Evolutionary conservation across 2,329 filamentous ascomycete genomes (phyloP), one percentile per base, ranked within the genome.

Genomic region (Venturia asperata): DNA sequence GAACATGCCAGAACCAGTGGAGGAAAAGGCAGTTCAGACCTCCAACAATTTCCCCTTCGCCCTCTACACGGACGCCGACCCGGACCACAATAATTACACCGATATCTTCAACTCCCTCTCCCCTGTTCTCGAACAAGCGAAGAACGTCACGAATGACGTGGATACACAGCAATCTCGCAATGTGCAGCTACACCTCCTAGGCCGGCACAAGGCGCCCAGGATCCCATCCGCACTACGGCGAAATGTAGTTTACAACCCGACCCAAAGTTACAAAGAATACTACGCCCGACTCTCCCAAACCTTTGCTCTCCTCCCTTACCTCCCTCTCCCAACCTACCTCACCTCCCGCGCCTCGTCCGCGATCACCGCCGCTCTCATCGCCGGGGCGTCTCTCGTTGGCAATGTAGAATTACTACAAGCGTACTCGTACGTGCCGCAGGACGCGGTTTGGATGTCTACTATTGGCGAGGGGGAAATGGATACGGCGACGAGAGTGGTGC

Each of bases 351-450:
- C 72, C 17, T 70, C 68, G 1, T 70, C 67, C 10, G 68, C 70
- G 2, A 68, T 73, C 7, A 70, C 72, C 27, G 71, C 71, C 6
- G 63, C 69, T 15, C 66, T 73, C 52, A 72, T 73, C 49, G 70
- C 71, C 9, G 72, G 72, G 1, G 67, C 67, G 9, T 70, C 71
- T 1, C 45, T 73, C 13, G 69, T 73, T 42, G 72, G 69, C 1
- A 69, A 67, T 13, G 64, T 70, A 55, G 66, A 66, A 11, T 68
- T 73, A 2, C 39, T 73, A 27, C 63, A 68, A 13, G 68, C 70
- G n/a, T 73, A 73, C 30, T 68, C 61, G 3, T 73, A 73, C 64
- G 52, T 73, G n/a, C 64, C 67, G 9, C 65, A 68, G 37, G 70
- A 71, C 9, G 68, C 67, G 1, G 71, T 73, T 1, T 73, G 71